A percentile compares a stretch with the other conserved stretches of the same genome.
These are phyloP conservation scores for Rhinocladiella similis DNA, from an alignment of 2,329 filamentous ascomycete genomes.

Conservation along the genomic window DNA sequence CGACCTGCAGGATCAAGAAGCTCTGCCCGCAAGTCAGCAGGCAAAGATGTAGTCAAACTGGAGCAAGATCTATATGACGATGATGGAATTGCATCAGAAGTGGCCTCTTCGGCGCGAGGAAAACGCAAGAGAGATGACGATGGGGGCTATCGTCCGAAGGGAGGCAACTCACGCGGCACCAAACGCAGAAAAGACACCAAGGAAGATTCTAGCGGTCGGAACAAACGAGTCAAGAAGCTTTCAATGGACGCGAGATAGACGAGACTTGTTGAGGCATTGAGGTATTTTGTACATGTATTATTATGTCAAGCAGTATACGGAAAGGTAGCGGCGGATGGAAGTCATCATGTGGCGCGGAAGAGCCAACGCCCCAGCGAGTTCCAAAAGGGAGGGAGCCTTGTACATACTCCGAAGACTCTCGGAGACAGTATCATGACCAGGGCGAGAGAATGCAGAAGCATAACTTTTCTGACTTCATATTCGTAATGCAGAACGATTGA, in stretches of 20 bases:
- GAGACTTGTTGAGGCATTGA: neutral
- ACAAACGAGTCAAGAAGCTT: conserved; percentile 24
- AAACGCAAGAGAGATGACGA: conserved; percentile 52
- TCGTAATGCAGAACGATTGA: neutral
- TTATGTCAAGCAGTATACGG: neutral
- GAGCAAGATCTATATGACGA: conserved; percentile 46
- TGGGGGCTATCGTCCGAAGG: conserved; percentile 48
- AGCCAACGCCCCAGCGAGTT: too few species aligned
- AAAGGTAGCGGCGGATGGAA: neutral
- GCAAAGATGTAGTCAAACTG: conserved; percentile 28
- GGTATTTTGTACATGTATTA: neutral
- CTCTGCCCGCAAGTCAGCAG: conserved; percentile 41
- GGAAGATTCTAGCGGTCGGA: conserved; percentile 17
- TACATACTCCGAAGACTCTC: too few species aligned
- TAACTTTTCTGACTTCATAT: too few species aligned
- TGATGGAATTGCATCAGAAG: conserved; percentile 42
- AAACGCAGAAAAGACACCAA: conserved; percentile 39
- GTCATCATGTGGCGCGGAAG: neutral
- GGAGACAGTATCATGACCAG: neutral
- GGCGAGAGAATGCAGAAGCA: neutral
- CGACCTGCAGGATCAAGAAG: conserved; percentile 42
- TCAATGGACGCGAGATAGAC: conserved; percentile 22
- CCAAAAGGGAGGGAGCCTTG: too few species aligned
- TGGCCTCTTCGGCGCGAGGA: conserved; percentile 34
- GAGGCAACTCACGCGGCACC: conserved; percentile 40